Percentiles rank a stretch among this genome's conserved stretches.
Conservation (phyloP, 2,329 filamentous ascomycete species). For the Epicoccum sorghinum region DNA sequence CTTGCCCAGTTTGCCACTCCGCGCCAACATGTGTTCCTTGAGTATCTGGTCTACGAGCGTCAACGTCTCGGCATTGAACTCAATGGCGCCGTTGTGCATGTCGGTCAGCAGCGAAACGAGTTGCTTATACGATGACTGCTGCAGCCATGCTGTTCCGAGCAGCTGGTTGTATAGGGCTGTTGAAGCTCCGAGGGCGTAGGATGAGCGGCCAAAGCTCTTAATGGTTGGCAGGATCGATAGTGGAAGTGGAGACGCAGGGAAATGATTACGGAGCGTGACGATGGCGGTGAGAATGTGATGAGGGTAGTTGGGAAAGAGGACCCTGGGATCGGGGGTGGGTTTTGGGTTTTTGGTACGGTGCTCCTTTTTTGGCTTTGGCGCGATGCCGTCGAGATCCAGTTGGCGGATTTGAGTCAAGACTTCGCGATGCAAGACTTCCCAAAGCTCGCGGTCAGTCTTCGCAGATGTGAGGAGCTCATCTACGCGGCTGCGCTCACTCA, state of each 20-base stretch:
- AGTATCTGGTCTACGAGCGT: constrained; percentile 47
- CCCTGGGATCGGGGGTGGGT: constrained; percentile 51
- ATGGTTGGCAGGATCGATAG: constrained; percentile 70
- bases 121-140: constrained; percentile 62
- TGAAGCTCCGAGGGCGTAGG: constrained; percentile 73
- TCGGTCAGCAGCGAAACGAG: constrained; percentile 66
- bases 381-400: constrained; percentile 58
- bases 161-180: constrained; percentile 73
- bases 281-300: constrained; percentile 65
- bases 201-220: constrained; percentile 70
- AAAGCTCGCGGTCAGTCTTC: constrained; percentile 67
- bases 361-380: neutral
- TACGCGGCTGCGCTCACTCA: constrained; percentile 58
- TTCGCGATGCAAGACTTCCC: constrained; percentile 69
- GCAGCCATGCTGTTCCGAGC: constrained; percentile 65
- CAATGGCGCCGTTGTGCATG: constrained; percentile 69
- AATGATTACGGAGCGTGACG: constrained; percentile 62
- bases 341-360: neutral
- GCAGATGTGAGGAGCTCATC: constrained; percentile 61
- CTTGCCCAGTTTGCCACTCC: constrained; percentile 33
- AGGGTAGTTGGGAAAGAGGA: constrained; percentile 70
- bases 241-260: constrained; percentile 65
- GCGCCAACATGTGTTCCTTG: constrained; percentile 29
- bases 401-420: constrained; percentile 67
- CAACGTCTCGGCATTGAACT: constrained; percentile 59